A percentile compares a stretch with the other conserved stretches of the same genome.
These are phyloP conservation scores for Pisolithus sp. DNA, from an alignment of 768 basidiomycete genomes.

Conservation along the genomic window DNA sequence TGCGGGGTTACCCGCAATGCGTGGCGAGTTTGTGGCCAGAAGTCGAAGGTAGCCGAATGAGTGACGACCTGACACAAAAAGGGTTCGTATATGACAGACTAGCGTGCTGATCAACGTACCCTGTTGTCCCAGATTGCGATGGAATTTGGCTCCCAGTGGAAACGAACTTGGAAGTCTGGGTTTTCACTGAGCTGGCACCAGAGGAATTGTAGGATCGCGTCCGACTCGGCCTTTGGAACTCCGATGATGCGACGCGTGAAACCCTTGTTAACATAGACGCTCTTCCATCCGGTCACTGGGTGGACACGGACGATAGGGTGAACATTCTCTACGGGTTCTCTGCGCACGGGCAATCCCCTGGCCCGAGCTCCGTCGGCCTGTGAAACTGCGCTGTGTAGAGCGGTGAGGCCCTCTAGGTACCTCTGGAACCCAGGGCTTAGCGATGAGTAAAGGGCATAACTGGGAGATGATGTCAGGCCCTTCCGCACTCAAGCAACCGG, in stretches of 20 bases:
- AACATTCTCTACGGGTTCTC: conserved; percentile 59
- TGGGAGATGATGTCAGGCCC: conserved; percentile 22
- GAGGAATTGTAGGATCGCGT: conserved; percentile 61
- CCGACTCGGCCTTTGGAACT: conserved; percentile 78
- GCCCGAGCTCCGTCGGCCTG: conserved; percentile 73
- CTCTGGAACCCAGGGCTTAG: conserved; percentile 67
- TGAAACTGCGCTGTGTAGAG: conserved; percentile 70
- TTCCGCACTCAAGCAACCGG: neutral
- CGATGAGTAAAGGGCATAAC: conserved; percentile 79
- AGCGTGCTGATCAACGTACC: conserved; percentile 31
- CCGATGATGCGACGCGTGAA: conserved; percentile 78
- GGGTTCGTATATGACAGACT: conserved; percentile 1
- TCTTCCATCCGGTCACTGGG: conserved; percentile 82
- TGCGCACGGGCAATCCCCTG: conserved; percentile 63
- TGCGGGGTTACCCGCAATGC: conserved; percentile 78
- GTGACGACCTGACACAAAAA: conserved; percentile 46
- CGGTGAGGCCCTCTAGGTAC: conserved; percentile 68
- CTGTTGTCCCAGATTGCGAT: conserved; percentile 87
- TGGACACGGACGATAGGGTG: conserved; percentile 83
- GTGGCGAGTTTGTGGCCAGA: conserved; percentile 72
- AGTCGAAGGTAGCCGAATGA: conserved; percentile 79
- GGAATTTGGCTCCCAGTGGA: conserved; percentile 71
- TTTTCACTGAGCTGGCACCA: conserved; percentile 67
- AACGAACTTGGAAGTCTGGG: conserved; percentile 69
- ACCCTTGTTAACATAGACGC: conserved; percentile 75